Base-by-base conservation (phyloP, 169 alveolate genomes). In the Plasmodium blacklocki region DNA sequence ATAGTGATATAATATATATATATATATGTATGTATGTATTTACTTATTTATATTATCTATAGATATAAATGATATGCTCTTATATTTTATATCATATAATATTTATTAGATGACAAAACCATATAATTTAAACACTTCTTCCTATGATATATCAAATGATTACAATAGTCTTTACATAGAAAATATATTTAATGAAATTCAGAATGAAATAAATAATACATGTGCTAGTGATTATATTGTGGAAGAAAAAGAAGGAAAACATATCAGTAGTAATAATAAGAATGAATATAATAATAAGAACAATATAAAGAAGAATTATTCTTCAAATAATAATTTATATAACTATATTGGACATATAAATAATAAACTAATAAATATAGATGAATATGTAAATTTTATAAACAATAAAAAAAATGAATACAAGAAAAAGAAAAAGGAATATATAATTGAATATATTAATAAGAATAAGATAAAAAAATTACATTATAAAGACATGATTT, bases 161-260 rank as follows among this genome's bases (percentile, higher is more conserved):
- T 78, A 67, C 49, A 63, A 29, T 68, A 59, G 78, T 52, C 52
- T 66, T 26, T 78, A 26, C 68, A 78, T 78, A 64, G 89, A 71
- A 54, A 78, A 78, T 29, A 78, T 78, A 78, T 78, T 78, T 32
- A 78, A 76, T 67, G 89, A 78, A 78, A 78, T 78, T 78, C 75
- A 78, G 67, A 62, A 78, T 64, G 89, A 78, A 67, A 78, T 78
- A 78, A 78, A 78, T 15, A 78, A 78, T 60, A 45, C 73, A 39
- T 19, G 62, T 78, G 9, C 47, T 39, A 39, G 11, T 39, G 9
- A 39, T 39, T 9, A 39, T 2, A 60, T 32, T 64, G 18, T 12
- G 49, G 68, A 49, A 43, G 19, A 50, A 19, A 4, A 50, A 8
- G 32, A 66, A 66, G 67, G 47, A 21, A 3, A 19, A 66, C 47